Percentiles rank a stretch among this genome's conserved stretches.
Evolutionary conservation across 2,329 filamentous ascomycete species (phyloP).

Genomic region (Ophiostoma montium): DNA sequence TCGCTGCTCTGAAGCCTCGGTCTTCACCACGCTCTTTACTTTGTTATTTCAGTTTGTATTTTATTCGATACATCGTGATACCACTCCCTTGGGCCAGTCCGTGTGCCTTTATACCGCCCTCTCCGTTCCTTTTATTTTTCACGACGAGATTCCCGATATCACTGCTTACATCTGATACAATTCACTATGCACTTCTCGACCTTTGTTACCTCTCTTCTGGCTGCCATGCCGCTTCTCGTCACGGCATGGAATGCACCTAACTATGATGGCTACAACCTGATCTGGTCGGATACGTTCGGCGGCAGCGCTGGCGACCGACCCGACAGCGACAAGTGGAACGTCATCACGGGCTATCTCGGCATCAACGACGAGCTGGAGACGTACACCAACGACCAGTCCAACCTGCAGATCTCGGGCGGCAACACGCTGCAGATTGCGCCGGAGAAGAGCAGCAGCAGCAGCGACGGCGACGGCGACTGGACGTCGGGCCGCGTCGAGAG

Average conservation of each 20-base stretch:
- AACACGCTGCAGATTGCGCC: conserved; percentile 38
- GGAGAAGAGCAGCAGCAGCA: conserved; percentile 15
- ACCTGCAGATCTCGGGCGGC: conserved; percentile 37
- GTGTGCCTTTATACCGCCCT: no score
- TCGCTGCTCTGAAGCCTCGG: no score
- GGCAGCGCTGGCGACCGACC: conserved; percentile 25
- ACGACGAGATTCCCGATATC: no score
- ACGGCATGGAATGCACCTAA: conserved; percentile 25
- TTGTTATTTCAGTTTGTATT: not conserved
- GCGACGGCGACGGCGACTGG: conserved; percentile 30
- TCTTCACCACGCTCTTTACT: no score
- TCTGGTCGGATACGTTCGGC: conserved; percentile 33
- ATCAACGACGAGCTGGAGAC: conserved; percentile 35
- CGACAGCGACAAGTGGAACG: conserved; percentile 30
- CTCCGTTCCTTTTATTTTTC: no score
- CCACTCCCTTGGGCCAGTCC: no score
- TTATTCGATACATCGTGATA: not conserved
- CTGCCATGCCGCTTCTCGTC: conserved; percentile 16
- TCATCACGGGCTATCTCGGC: conserved; percentile 26
- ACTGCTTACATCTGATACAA: no score
- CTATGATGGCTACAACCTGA: conserved; percentile 26
- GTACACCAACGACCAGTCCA: conserved; percentile 29
- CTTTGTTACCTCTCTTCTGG: conserved; percentile 10
- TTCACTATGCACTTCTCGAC: conserved; percentile 3
- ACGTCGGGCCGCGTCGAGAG: conserved; percentile 39